phyloP scores from a whole-genome alignment of 139 green algal genomes.

The Chlorella sp. region DNA sequence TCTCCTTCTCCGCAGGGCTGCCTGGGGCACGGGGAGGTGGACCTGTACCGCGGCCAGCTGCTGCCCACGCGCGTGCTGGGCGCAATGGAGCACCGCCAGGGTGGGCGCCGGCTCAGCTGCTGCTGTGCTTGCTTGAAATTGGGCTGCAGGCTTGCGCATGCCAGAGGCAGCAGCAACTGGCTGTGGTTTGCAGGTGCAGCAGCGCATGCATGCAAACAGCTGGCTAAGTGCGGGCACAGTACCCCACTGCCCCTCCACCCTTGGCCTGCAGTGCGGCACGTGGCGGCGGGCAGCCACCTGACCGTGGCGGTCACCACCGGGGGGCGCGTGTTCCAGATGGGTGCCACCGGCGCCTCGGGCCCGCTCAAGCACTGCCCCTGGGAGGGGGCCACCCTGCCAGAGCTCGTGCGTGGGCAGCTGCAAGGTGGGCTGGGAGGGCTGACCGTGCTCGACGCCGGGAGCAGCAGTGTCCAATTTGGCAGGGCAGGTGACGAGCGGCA shows the following conservation, averaged over 20 bases:
- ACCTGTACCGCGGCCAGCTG: constrained; percentile 56
- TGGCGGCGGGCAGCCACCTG: constrained; percentile 80
- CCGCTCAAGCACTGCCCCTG: constrained; percentile 40
- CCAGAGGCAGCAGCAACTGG: too few relatives aligned
- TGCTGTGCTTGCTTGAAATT: too few relatives aligned
- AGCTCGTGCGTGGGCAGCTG: constrained; percentile 43
- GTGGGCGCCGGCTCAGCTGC: neutral
- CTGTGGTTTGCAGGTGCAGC: too few relatives aligned
- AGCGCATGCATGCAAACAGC: too few relatives aligned
- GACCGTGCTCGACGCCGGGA: too few relatives aligned
- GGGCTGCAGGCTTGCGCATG: too few relatives aligned
- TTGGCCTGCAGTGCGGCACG: constrained; percentile 45
- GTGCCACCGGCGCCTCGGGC: constrained; percentile 63
- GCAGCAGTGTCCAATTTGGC: too few relatives aligned
- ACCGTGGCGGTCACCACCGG: constrained; percentile 76
- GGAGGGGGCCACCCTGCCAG: constrained; percentile 47
- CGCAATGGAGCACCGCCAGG: constrained; percentile 11
- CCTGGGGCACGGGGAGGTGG: constrained; percentile 68
- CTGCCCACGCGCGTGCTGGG: constrained; percentile 45
- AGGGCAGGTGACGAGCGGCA: neutral
- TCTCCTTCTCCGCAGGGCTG: constrained; percentile 53
- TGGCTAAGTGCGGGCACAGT: too few relatives aligned
- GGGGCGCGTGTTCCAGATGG: constrained; percentile 83
- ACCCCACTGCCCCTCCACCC: neutral
- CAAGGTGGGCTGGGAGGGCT: constrained; percentile 2